These are phyloP conservation scores for Avicennia marina DNA, from an alignment of 257 asterid species.

Conservation along the genomic window DNA sequence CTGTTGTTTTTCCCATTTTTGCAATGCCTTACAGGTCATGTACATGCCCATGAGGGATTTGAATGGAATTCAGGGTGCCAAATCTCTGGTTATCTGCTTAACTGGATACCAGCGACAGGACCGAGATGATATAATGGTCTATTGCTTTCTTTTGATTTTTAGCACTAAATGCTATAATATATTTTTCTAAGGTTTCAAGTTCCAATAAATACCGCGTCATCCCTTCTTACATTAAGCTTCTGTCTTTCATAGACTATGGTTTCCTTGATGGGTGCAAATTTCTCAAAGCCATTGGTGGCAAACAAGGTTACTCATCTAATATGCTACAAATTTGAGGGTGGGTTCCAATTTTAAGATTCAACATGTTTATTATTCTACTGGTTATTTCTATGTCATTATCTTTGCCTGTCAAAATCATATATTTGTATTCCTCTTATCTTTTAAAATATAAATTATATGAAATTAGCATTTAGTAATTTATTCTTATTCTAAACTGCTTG, in stretches of 20 bases:
- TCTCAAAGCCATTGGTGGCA: slow-evolving; percentile 79
- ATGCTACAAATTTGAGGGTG: slow-evolving; percentile 96
- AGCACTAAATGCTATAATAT: background rate
- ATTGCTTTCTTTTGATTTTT: slow-evolving; percentile 16
- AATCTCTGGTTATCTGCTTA: slow-evolving; percentile 64
- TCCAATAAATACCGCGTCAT: background rate
- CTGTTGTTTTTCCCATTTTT: background rate
- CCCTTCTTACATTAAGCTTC: slow-evolving; percentile 18
- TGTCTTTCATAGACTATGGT: slow-evolving; percentile 67
- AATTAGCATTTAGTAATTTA: no score
- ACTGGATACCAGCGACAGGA: slow-evolving; percentile 80
- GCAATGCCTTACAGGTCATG: slow-evolving; percentile 47
- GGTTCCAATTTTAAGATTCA: slow-evolving; percentile 14
- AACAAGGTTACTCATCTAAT: slow-evolving; percentile 83
- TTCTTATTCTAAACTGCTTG: no score
- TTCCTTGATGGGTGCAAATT: slow-evolving; percentile 83
- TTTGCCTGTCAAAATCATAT: no score
- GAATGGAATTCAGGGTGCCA: slow-evolving; percentile 82
- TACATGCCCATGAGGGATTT: slow-evolving; percentile 66
- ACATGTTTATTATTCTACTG: background rate
- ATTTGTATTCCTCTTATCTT: no score
- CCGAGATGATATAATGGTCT: slow-evolving; percentile 85
- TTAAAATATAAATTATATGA: no score
- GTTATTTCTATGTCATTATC: background rate
- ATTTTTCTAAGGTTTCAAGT: background rate